These are phyloP conservation scores for Malus hybrid DNA, from an alignment of 331 rosid genomes.

Conservation along the genomic window DNA sequence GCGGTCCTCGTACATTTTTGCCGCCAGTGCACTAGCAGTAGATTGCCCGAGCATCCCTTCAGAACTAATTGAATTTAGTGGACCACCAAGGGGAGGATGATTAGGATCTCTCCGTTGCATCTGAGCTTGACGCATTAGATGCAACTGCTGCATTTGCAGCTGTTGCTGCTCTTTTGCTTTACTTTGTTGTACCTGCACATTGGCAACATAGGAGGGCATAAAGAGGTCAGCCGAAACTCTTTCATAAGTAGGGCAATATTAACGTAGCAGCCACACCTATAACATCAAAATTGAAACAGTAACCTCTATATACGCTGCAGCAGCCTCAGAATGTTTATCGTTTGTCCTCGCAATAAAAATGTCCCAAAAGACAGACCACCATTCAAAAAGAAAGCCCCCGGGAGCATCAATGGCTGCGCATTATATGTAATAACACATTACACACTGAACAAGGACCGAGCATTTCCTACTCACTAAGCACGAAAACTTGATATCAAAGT, in stretches of 20 bases:
- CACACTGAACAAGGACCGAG: not conserved
- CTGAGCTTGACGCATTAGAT: slow-evolving; percentile 82
- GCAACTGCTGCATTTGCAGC: slow-evolving; percentile 81
- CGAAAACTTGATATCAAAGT: not conserved
- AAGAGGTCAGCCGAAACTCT: not conserved
- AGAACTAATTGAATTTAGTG: slow-evolving; percentile 49
- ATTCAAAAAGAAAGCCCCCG: slow-evolving; percentile 91
- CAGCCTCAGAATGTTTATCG: slow-evolving; percentile 90
- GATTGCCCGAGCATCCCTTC: slow-evolving; percentile 90
- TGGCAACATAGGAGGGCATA: not conserved
- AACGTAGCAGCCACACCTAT: not conserved
- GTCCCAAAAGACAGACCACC: slow-evolving; percentile 99
- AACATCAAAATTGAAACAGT: slow-evolving; percentile 1
- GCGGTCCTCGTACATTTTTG: slow-evolving; percentile 85
- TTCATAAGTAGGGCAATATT: not conserved
- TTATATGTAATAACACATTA: slow-evolving; percentile 9
- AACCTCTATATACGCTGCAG: slow-evolving; percentile 89
- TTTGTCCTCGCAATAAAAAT: slow-evolving; percentile 89
- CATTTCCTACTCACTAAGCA: not conserved
- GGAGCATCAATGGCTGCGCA: slow-evolving; percentile 98
- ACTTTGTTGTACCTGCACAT: slow-evolving; percentile 60
- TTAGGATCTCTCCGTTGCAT: slow-evolving; percentile 78
- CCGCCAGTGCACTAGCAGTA: slow-evolving; percentile 75
- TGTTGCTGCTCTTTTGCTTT: slow-evolving; percentile 82
- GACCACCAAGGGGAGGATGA: slow-evolving; percentile 63